phyloP scores from a whole-genome alignment of 352 stramenopile species.

The Globisporangium cederbergense region DNA sequence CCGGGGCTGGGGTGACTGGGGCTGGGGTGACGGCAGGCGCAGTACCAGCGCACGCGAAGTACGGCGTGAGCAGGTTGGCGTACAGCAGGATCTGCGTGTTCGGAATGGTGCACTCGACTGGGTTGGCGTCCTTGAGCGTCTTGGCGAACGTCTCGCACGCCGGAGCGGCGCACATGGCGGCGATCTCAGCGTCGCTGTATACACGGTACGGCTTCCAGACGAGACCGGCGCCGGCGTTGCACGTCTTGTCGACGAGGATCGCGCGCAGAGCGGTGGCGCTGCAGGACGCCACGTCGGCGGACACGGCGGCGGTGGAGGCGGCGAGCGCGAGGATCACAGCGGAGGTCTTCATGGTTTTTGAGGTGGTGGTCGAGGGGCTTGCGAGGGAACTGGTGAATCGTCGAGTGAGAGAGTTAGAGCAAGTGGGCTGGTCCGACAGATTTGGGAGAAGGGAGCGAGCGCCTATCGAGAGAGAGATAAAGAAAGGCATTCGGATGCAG shows the following conservation, averaged over 20 bases:
- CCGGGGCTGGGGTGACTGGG: background rate
- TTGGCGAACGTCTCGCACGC: background rate
- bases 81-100: background rate
- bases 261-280: background rate
- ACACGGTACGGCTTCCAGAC: slow-evolving; percentile 4
- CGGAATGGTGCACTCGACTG: slow-evolving; percentile 5
- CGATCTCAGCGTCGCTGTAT: background rate
- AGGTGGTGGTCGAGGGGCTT: background rate
- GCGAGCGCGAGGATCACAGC: slow-evolving; percentile 3
- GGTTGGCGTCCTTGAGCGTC: background rate
- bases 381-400: background rate
- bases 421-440: no score
- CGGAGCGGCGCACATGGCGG: background rate
- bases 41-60: background rate
- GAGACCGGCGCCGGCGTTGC: background rate
- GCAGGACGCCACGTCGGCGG: background rate
- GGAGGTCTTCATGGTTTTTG: slow-evolving; percentile 5
- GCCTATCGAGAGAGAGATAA: no score
- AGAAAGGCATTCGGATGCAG: no score
- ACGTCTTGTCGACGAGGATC: slow-evolving; percentile 2
- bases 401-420: background rate
- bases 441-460: no score
- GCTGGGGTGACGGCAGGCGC: background rate
- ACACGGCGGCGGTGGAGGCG: slow-evolving; percentile 4
- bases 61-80: slow-evolving; percentile 6